Conservation (phyloP, 2,329 filamentous ascomycete genomes). For the Chalaropsis thielavioides region DNA sequence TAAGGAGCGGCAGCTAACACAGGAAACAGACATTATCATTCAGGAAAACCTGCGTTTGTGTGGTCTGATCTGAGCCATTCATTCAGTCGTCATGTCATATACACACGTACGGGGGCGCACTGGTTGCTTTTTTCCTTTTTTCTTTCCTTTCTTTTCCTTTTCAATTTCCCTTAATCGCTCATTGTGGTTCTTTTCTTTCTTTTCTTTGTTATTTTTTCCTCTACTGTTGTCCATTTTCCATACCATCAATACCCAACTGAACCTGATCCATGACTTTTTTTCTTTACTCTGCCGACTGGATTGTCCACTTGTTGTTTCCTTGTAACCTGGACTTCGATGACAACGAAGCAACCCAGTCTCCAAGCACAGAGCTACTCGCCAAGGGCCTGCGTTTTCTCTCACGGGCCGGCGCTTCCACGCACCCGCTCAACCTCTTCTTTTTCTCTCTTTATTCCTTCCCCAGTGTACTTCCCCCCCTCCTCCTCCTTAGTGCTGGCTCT, state of each 20-base stretch:
- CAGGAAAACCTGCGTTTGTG: conserved; percentile 97
- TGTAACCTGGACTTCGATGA: not conserved
- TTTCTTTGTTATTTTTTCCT: conserved; percentile 23
- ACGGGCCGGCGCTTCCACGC: conserved; percentile 8
- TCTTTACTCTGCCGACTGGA: not conserved
- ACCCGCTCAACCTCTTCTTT: conserved; percentile 9
- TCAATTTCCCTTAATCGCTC: conserved; percentile 19
- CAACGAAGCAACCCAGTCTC: not conserved
- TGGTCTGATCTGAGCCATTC: conserved; percentile 68
- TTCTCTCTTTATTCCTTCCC: conserved; percentile 2
- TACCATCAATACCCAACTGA: conserved; percentile 20
- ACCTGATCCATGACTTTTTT: conserved; percentile 14
- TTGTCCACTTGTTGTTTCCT: not conserved
- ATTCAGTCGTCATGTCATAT: conserved; percentile 22
- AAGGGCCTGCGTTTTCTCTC: not conserved
- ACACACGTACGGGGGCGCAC: conserved; percentile 18
- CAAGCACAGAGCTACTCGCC: too few relatives aligned
- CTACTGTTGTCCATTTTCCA: conserved; percentile 19
- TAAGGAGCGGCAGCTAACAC: conserved; percentile 28
- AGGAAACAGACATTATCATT: conserved; percentile 98
- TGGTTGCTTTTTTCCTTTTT: conserved; percentile 20
- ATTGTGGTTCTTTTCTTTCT: conserved; percentile 19
- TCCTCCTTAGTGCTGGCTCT: not conserved
- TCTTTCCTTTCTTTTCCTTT: conserved; percentile 22
- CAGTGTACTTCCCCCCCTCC: not conserved